Percentiles rank a stretch among this genome's conserved stretches.
Conservation (phyloP, 2,329 filamentous ascomycete species). For the Aureobasidium sp. region DNA sequence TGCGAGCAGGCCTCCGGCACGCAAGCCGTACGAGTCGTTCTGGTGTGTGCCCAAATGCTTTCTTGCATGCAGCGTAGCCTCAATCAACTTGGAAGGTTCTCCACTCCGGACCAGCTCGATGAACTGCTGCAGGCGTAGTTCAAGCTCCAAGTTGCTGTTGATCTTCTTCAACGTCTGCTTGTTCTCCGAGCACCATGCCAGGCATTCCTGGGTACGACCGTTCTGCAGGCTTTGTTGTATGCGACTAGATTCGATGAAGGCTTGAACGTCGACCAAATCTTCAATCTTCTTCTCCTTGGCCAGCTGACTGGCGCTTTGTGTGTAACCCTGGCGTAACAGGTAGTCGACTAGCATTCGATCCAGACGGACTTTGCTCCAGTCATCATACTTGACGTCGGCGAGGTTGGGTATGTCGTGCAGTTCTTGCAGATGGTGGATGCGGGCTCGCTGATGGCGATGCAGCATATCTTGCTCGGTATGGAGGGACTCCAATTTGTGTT, state of each 20-base stretch:
- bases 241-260: conserved; percentile 72
- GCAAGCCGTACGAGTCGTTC: conserved; percentile 58
- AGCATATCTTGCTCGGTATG: conserved; percentile 73
- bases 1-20: conserved; percentile 73
- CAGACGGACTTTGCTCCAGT: conserved; percentile 74
- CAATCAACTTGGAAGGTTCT: conserved; percentile 55
- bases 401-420: conserved; percentile 72
- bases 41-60: conserved; percentile 69
- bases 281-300: conserved; percentile 67
- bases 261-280: conserved; percentile 78
- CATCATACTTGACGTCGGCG: conserved; percentile 87
- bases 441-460: conserved; percentile 65
- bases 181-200: conserved; percentile 89
- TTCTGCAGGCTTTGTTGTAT: conserved; percentile 65
- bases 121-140: conserved; percentile 88
- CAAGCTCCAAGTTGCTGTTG: conserved; percentile 82
- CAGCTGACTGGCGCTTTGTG: conserved; percentile 64
- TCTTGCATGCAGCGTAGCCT: conserved; percentile 73
- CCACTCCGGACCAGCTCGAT: conserved; percentile 76
- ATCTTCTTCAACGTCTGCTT: conserved; percentile 86
- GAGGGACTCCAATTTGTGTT: conserved; percentile 71
- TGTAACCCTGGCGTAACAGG: conserved; percentile 74
- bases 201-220: conserved; percentile 65
- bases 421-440: conserved; percentile 72
- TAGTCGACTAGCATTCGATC: conserved; percentile 90